These are phyloP conservation scores for Exophiala alcalophila DNA, from an alignment of 2,329 filamentous ascomycete species.

Conservation along the genomic window DNA sequence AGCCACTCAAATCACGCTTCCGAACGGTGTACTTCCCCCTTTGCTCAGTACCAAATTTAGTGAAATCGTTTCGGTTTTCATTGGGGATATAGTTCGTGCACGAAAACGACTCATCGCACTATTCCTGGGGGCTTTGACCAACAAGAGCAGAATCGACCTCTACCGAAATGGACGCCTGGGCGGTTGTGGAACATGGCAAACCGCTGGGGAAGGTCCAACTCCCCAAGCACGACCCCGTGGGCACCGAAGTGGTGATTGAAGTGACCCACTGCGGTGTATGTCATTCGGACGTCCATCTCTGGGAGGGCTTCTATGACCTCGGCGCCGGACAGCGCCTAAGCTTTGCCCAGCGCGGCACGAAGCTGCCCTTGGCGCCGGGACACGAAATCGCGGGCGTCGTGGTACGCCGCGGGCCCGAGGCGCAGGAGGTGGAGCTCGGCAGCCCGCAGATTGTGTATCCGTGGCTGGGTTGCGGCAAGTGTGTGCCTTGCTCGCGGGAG, in stretches of 20 bases:
- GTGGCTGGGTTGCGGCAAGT: constrained; percentile 18
- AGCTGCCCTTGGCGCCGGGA: constrained; percentile 20
- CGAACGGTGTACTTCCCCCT: no score
- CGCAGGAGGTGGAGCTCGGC: constrained; percentile 6
- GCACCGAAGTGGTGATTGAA: constrained; percentile 9
- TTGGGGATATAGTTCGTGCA: no score
- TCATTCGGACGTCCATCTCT: constrained; percentile 47
- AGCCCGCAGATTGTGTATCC: constrained; percentile 21
- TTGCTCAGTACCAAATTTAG: no score
- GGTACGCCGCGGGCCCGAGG: constrained; percentile 7
- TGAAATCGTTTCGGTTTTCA: no score
- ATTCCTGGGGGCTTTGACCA: no score
- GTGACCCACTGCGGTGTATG: constrained; percentile 14
- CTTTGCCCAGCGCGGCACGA: constrained; percentile 11
- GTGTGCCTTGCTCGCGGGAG: constrained; percentile 36
- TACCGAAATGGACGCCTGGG: constrained; percentile 13
- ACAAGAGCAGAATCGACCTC: background rate
- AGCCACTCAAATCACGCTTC: no score
- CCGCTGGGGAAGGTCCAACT: constrained; percentile 18
- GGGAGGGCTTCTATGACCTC: constrained; percentile 43
- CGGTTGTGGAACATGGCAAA: constrained; percentile 11
- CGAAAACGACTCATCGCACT: no score
- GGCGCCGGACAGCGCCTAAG: constrained; percentile 16
- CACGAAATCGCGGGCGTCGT: constrained; percentile 22
- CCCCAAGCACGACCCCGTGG: constrained; percentile 1